Percentiles rank a stretch among this genome's conserved stretches.
Conservation (phyloP, 495 filamentous ascomycete species). For the Aspergillus bridgeri region DNA sequence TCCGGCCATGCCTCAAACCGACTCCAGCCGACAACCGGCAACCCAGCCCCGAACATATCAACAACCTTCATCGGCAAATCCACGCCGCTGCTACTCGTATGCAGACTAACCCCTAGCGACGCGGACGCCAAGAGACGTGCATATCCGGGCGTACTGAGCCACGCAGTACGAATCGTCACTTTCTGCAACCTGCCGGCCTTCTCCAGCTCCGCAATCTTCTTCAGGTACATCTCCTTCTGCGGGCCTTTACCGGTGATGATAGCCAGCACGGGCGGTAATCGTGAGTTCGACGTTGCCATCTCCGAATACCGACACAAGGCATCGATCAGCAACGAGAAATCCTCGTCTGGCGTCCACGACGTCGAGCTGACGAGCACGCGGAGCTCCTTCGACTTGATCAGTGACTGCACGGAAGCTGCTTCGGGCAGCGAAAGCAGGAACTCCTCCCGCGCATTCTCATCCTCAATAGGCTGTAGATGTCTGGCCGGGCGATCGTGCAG, state of each 20-base stretch:
- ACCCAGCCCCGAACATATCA: constrained; percentile 92
- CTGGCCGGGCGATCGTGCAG: constrained; percentile 85
- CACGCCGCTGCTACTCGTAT: constrained; percentile 88
- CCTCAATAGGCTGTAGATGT: constrained; percentile 70
- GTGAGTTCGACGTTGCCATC: constrained; percentile 30
- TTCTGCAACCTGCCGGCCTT: constrained; percentile 56
- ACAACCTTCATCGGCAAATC: constrained; percentile 99
- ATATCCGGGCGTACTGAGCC: constrained; percentile 80
- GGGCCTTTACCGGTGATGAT: constrained; percentile 95
- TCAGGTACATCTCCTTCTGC: constrained; percentile 69
- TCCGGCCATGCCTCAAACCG: constrained; percentile 84
- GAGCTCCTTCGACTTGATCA: constrained; percentile 52
- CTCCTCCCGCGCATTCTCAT: constrained; percentile 37
- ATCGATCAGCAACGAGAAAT: constrained; percentile 85
- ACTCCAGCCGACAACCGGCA: constrained; percentile 85
- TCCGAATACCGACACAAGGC: constrained; percentile 71
- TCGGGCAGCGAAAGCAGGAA: constrained; percentile 62
- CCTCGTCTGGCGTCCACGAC: constrained; percentile 95
- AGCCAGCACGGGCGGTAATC: constrained; percentile 65
- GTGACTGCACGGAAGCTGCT: constrained; percentile 51
- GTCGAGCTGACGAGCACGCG: constrained; percentile 83
- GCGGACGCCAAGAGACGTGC: constrained; percentile 81
- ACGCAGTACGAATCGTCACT: constrained; percentile 73
- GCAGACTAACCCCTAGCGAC: constrained; percentile 85
- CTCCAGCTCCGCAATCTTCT: constrained; percentile 57